Evolutionary conservation across 495 filamentous ascomycete genomes (phyloP), one percentile per base, ranked within the genome.

Genomic region (Talaromyces trachyspermus): DNA sequence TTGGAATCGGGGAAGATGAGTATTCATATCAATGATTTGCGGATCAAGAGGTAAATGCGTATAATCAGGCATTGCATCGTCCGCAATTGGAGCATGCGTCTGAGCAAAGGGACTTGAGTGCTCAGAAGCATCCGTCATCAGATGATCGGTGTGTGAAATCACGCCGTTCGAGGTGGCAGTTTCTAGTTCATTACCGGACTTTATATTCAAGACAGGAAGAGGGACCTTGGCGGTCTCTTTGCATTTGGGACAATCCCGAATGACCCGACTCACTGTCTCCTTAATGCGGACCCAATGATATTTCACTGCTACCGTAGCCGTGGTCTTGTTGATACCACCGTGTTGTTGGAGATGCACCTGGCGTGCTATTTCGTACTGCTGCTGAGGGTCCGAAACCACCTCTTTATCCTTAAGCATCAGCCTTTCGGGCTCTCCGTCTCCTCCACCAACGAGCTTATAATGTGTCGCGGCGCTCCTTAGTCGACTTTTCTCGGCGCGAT

Each of bases 281-380:
- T 97, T 98, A 69, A 98, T 97, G 25, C 92, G 78, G n/a, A 94
- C 90, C 92, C 92, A 98, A 61, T 96, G 92, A 57, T 88, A 96
- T 54, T 86, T 85, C 62, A 95, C 85, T 2, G 92, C 89, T 52
- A 98, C 95, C 17, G 81, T 84, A 7, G 89, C 88, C 0, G 92
- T 98, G 1, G 91, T 96, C 66, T 95, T 97, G 74, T 98, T 98
- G 66, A 98, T 97, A 44, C 92, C 92, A 4, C 84, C 88, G 62
- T 98, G 92, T n/a, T 80, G 72, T 41, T 78, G 66, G 37, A 80
- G 66, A 63, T 98, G 92, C 10, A 89, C 74, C 27, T 72, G 68
- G 27, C 81, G 71, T 5, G 89, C 88, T 58, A 97, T 91, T 44
- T 92, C 87, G 65, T 94, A 95, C 66, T 98, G 92, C 53, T 81